Percentiles rank a stretch among this genome's conserved stretches.
Conservation (phyloP, 2,329 filamentous ascomycete genomes). For the Colletotrichum tanaceti region DNA sequence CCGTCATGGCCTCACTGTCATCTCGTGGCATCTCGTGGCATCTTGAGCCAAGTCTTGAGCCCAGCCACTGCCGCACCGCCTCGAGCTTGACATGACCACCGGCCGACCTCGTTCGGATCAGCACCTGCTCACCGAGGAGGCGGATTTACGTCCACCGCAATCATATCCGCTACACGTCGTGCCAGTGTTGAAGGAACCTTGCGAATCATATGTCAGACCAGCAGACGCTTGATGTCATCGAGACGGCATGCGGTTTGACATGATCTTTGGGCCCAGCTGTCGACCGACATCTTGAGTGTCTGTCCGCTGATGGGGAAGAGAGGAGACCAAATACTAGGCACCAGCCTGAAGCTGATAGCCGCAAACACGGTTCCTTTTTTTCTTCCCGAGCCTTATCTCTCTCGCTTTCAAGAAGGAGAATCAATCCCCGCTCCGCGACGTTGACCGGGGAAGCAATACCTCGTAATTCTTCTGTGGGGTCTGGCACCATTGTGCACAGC, state of each 20-base stretch:
- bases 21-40: constrained; percentile 14
- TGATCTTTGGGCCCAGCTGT: background rate
- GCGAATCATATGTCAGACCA: constrained; percentile 16
- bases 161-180: background rate
- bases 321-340: constrained; percentile 6
- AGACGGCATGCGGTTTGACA: constrained; percentile 10
- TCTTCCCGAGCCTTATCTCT: constrained; percentile 7
- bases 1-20: background rate
- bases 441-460: constrained; percentile 5
- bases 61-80: constrained; percentile 17
- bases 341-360: background rate
- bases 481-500: constrained; percentile 34
- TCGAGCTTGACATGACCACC: constrained; percentile 4
- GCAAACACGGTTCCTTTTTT: constrained; percentile 14
- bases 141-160: constrained; percentile 4
- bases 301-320: background rate
- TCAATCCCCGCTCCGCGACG: constrained; percentile 8
- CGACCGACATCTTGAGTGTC: background rate
- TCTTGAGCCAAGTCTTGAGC: background rate
- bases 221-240: constrained; percentile 37
- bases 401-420: constrained; percentile 24
- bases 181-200: background rate
- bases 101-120: background rate
- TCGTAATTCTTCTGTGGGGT: constrained; percentile 16
- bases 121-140: constrained; percentile 29